Conservation (phyloP, 1,284 basidiomycete species). For the Sanghuangporus weigelae region DNA sequence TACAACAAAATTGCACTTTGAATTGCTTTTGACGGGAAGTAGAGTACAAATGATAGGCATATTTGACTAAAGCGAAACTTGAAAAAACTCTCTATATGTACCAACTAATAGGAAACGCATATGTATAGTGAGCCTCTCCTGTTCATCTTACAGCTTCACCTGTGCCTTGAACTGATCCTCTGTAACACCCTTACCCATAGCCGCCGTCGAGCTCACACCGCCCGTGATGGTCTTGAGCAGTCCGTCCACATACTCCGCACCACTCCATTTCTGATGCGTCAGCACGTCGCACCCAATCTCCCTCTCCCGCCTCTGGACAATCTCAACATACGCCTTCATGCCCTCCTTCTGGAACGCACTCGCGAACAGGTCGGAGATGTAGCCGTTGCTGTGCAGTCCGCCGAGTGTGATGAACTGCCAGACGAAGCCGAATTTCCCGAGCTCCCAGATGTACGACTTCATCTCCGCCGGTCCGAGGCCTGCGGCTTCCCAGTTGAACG, state of each 20-base stretch:
- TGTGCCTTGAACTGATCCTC: conserved; percentile 75
- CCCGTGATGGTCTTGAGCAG: conserved; percentile 93
- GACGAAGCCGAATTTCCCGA: conserved; percentile 88
- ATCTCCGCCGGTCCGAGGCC: conserved; percentile 84
- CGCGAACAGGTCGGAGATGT: conserved; percentile 94
- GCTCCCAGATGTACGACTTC: conserved; percentile 89
- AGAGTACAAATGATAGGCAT: background rate
- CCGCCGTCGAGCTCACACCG: conserved; percentile 90
- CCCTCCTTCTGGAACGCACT: conserved; percentile 84
- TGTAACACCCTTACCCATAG: conserved; percentile 93
- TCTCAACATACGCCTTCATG: conserved; percentile 88
- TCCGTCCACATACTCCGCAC: conserved; percentile 89
- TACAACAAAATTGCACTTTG: background rate
- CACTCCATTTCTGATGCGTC: conserved; percentile 92
- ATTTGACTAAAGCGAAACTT: background rate
- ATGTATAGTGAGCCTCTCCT: background rate
- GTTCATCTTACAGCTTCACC: conserved; percentile 3
- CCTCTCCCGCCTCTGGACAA: conserved; percentile 81
- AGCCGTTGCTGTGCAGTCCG: conserved; percentile 95
- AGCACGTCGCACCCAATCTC: conserved; percentile 90
- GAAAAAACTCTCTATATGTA: background rate
- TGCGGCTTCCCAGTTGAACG: conserved; percentile 92
- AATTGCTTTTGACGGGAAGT: background rate
- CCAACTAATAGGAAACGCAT: background rate
- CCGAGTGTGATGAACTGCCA: conserved; percentile 99